Base-by-base conservation (phyloP, 2,329 filamentous ascomycete species). In the Alternaria longipes region DNA sequence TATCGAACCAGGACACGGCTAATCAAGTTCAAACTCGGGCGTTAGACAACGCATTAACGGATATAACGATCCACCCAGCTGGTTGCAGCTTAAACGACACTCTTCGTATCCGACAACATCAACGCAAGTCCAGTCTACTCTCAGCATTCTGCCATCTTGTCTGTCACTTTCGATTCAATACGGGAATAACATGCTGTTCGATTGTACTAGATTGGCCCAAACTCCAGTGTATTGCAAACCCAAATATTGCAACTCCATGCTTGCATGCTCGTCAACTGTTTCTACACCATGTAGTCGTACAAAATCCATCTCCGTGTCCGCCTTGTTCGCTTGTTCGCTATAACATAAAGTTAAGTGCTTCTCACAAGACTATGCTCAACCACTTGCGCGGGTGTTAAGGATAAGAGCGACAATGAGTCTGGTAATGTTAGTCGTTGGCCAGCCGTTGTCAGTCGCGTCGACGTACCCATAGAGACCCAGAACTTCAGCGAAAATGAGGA, bases 401-500 rank as follows among this genome's bases (percentile, higher is more conserved):
- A 97, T 94, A 44, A 97, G 87, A 59, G 92, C 93, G 63, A 97
- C 94, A 77, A 97, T 97, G 68, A 97, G 87, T 46, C 93, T 96
- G 70, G 11, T 8, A 4, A 40, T 4, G 62, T 74, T 55, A 74
- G 71, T 32, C 22, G 11, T 41, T 32, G 28, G 20, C 47, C 16
- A 24, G 52, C 34, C 45, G 22, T 32, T 24, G 20, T 24, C 45
- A 16, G 5, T 36, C 51, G 22, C 18, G 11, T 50, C 24, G 32
- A 64, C 90, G 70, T 85, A 97, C 93, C 95, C 95, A 75, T 99
- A 99, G 32, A 99, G 89, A 79, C 95, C 95, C 78, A 99, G 79
- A 18, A 99, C 95, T 85, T 99, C 95, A 59, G 93, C 95, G 78
- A 99, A 99, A 87, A 99, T 99, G 66, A 98, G 86, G 71, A 98